Evolutionary conservation across 805 yeast species (phyloP).

Genomic region (Lipomyces sp.): DNA sequence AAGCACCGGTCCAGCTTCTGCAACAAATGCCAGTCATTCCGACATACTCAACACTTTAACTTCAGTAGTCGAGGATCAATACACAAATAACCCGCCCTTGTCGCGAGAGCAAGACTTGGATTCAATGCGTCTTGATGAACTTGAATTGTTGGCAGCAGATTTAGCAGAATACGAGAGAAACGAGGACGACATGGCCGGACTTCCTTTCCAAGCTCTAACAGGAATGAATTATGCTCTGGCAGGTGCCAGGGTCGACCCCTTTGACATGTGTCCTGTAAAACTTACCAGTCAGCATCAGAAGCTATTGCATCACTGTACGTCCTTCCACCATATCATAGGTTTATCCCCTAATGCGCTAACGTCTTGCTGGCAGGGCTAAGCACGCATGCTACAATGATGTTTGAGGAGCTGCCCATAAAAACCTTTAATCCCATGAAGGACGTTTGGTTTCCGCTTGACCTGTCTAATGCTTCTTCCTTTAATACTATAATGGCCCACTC

Average conservation of each 20-base stretch:
- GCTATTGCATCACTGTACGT: background rate
- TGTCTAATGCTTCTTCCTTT: background rate
- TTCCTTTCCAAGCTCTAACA: background rate
- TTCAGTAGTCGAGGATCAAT: too few relatives aligned
- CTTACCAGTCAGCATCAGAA: background rate
- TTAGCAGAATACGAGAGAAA: background rate
- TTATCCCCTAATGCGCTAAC: background rate
- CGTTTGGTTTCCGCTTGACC: background rate
- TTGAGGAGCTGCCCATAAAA: background rate
- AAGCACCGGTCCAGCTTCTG: background rate
- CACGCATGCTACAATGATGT: background rate
- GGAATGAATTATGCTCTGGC: background rate
- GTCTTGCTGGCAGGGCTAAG: background rate
- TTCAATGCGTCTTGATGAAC: background rate
- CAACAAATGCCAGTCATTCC: background rate
- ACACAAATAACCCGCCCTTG: background rate
- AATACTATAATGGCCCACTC: background rate
- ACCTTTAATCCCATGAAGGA: background rate
- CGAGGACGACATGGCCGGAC: background rate
- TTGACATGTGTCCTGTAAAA: background rate
- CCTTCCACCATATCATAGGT: background rate
- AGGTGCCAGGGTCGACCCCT: background rate
- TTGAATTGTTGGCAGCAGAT: background rate
- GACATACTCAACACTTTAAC: background rate
- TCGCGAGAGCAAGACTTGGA: background rate